Evolutionary conservation across 371 early-diverging fungal genomes (phyloP).

Genomic region (Coemansia sp.): DNA sequence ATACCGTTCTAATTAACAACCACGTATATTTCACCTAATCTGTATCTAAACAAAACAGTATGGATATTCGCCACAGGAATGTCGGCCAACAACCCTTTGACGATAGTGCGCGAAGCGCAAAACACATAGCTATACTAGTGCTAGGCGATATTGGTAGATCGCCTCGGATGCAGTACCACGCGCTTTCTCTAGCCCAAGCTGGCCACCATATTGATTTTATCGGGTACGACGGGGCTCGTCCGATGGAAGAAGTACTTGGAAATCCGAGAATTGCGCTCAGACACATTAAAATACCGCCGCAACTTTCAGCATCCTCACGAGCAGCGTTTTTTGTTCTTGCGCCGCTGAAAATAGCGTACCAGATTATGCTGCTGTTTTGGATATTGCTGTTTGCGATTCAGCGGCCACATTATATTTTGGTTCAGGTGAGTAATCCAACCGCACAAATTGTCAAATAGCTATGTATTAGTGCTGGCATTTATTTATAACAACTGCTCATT

Average conservation of each 20-base stretch:
- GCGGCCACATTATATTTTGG: conserved; percentile 66
- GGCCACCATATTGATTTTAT: conserved; percentile 78
- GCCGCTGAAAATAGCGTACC: conserved; percentile 53
- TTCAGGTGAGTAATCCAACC: conserved; percentile 67
- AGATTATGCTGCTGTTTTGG: conserved; percentile 52
- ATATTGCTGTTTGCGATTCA: conserved; percentile 47
- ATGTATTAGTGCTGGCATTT: too few relatives aligned
- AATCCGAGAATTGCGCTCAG: conserved; percentile 54
- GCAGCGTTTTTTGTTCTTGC: conserved; percentile 34
- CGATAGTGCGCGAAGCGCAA: neutral
- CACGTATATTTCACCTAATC: too few relatives aligned
- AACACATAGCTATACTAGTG: conserved; percentile 68
- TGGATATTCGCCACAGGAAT: neutral
- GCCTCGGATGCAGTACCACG: conserved; percentile 95
- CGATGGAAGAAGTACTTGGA: conserved; percentile 62
- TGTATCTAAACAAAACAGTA: too few relatives aligned
- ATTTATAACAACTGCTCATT: too few relatives aligned
- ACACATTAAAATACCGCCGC: conserved; percentile 21
- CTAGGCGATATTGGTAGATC: conserved; percentile 90
- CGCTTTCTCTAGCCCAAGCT: conserved; percentile 70
- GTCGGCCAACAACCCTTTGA: neutral
- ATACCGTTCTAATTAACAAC: too few relatives aligned
- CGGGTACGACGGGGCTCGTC: conserved; percentile 72
- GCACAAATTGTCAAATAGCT: neutral
- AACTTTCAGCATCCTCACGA: conserved; percentile 20